Conservation (phyloP, 2,329 filamentous ascomycete species). For the Ampelomyces quisqualis region DNA sequence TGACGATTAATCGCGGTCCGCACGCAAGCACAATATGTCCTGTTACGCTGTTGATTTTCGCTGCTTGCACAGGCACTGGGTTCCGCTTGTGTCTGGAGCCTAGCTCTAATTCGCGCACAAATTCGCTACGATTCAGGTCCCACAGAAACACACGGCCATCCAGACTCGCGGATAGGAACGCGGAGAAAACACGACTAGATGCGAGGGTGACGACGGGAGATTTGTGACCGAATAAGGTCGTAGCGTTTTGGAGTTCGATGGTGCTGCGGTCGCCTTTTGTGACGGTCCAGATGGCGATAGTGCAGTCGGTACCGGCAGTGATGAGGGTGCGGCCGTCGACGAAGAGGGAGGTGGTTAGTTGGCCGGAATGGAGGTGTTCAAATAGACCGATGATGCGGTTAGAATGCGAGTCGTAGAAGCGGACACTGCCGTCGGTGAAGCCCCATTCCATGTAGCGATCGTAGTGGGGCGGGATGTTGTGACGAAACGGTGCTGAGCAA, state of each 20-base stretch:
- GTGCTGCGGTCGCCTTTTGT: constrained; percentile 60
- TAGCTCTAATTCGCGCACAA: constrained; percentile 70
- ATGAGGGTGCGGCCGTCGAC: constrained; percentile 88
- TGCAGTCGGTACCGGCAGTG: constrained; percentile 89
- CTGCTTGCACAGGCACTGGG: constrained; percentile 60
- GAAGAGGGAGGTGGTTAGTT: constrained; percentile 79
- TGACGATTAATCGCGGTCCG: constrained; percentile 72
- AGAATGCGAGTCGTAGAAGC: constrained; percentile 84
- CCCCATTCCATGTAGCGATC: constrained; percentile 97
- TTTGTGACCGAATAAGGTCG: constrained; percentile 87
- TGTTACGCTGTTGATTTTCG: constrained; percentile 83
- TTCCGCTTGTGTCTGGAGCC: constrained; percentile 26
- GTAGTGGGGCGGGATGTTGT: constrained; percentile 82
- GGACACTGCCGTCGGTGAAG: constrained; percentile 86
- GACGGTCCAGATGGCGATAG: constrained; percentile 80
- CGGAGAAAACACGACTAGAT: constrained; percentile 83
- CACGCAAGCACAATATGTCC: constrained; percentile 87
- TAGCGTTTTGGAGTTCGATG: constrained; percentile 75
- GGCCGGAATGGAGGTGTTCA: constrained; percentile 90
- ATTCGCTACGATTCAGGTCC: constrained; percentile 89
- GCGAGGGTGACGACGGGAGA: constrained; percentile 78
- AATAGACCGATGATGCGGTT: constrained; percentile 83
- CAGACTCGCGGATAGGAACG: constrained; percentile 77
- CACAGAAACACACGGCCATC: constrained; percentile 86
- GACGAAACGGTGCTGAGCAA: constrained; percentile 77